These are phyloP conservation scores for Harringtonia aguacate DNA, from an alignment of 2,329 filamentous ascomycete species.

Conservation along the genomic window DNA sequence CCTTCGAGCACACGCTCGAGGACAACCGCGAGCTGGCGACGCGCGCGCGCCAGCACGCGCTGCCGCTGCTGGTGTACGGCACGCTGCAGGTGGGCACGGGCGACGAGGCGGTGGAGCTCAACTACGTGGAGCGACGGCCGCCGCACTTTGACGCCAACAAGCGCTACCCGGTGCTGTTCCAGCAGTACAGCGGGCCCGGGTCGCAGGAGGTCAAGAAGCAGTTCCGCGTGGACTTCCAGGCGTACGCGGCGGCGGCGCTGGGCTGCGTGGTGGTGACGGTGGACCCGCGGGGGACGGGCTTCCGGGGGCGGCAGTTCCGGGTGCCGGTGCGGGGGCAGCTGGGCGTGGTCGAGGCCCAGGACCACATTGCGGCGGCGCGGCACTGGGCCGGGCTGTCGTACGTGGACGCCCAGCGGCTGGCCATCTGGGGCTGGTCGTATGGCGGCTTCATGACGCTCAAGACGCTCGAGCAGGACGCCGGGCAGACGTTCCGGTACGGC, in stretches of 20 bases:
- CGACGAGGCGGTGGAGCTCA: conserved; percentile 53
- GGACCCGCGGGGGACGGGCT: conserved; percentile 88
- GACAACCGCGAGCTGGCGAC: conserved; percentile 62
- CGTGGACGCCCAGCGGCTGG: conserved; percentile 70
- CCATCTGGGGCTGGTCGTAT: conserved; percentile 98
- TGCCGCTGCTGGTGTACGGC: conserved; percentile 74
- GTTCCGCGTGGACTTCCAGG: conserved; percentile 81
- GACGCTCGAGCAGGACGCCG: conserved; percentile 83
- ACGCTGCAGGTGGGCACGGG: conserved; percentile 79
- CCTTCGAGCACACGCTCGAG: conserved; percentile 63
- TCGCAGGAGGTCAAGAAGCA: conserved; percentile 76
- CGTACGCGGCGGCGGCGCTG: conserved; percentile 73
- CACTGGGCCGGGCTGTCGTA: conserved; percentile 74
- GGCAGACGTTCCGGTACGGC: conserved; percentile 85
- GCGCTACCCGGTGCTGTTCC: conserved; percentile 89
- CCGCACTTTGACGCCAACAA: conserved; percentile 77
- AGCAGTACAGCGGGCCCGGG: conserved; percentile 89
- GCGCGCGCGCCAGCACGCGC: conserved; percentile 62
- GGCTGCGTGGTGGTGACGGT: conserved; percentile 94
- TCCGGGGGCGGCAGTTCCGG: conserved; percentile 72
- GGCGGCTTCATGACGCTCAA: conserved; percentile 94
- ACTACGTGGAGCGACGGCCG: conserved; percentile 74
- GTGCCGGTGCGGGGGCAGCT: conserved; percentile 75
- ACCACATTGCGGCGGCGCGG: conserved; percentile 86
- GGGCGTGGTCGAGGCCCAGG: conserved; percentile 72